Percentiles rank a stretch among this genome's conserved stretches.
These are phyloP conservation scores for Syzygium syzygioides DNA, from an alignment of 441 rosid genomes.

Conservation along the genomic window DNA sequence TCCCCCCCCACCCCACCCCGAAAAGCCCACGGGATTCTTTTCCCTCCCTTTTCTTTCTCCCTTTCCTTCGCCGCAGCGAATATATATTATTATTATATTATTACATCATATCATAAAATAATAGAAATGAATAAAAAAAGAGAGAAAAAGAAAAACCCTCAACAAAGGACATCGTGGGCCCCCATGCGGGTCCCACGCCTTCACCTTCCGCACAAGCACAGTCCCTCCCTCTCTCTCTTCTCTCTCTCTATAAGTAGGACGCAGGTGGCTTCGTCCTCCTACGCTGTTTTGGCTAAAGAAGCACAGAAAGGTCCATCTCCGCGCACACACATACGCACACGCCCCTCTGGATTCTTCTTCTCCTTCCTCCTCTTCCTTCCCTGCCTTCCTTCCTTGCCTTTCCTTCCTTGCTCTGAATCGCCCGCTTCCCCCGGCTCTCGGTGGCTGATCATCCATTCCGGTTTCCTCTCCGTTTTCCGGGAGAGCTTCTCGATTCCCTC, in stretches of 20 bases:
- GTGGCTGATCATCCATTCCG: background rate
- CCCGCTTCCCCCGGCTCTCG: background rate
- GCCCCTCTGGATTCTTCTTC: background rate
- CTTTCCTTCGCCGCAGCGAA: background rate
- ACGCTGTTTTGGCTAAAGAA: background rate
- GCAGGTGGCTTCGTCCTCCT: accelerated
- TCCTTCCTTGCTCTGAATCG: too few relatives aligned
- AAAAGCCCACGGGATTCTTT: background rate
- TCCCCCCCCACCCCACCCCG: accelerated
- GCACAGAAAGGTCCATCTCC: too few relatives aligned
- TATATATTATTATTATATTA: background rate
- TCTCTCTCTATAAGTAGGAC: background rate
- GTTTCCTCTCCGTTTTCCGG: background rate
- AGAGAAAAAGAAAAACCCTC: background rate
- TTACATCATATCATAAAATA: background rate
- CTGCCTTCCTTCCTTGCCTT: background rate
- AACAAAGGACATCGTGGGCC: background rate
- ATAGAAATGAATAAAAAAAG: too few relatives aligned
- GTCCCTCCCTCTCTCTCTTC: background rate
- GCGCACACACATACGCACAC: too few relatives aligned
- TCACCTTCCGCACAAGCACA: background rate
- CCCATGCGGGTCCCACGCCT: background rate
- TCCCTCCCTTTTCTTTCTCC: background rate
- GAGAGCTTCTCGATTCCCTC: background rate
- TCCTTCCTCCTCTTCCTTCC: too few relatives aligned